Conservation (phyloP, 192 early-diverging fungal species). For the Entomortierella lignicola region DNA sequence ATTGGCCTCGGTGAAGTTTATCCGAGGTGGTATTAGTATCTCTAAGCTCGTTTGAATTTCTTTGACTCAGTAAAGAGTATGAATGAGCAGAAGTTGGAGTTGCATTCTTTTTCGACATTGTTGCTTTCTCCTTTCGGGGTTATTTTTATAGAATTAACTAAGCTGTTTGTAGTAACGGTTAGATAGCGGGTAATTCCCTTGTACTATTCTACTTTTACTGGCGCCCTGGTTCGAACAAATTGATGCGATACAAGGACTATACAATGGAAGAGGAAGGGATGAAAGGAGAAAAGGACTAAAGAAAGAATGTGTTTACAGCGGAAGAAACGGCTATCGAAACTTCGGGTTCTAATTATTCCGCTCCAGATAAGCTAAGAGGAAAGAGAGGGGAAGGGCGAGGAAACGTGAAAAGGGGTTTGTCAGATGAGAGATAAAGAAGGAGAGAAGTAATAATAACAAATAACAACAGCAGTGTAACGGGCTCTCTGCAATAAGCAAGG, state of each 20-base stretch:
- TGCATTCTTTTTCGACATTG: conserved; percentile 15
- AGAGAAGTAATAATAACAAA: no score
- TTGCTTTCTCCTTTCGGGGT: background rate
- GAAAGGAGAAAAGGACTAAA: background rate
- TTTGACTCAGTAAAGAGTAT: conserved; percentile 15
- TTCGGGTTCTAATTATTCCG: no score
- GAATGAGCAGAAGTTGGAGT: conserved; percentile 9
- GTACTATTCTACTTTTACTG: background rate
- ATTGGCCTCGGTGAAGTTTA: background rate
- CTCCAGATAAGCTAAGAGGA: no score
- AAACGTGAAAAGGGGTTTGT: background rate
- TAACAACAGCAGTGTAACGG: no score
- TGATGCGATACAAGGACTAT: no score
- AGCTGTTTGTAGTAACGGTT: background rate
- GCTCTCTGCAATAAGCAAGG: no score
- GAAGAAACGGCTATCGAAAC: background rate
- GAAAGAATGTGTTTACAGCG: background rate
- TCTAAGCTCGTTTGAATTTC: conserved; percentile 1
- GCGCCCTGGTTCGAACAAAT: no score
- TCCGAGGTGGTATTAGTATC: background rate
- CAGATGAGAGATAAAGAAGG: no score
- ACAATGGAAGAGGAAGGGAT: background rate
- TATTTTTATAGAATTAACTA: background rate
- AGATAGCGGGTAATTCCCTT: background rate
- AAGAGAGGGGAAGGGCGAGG: background rate